A percentile compares a stretch with the other conserved stretches of the same genome.
Evolutionary conservation across 2,329 filamentous ascomycete species (phyloP).

Genomic region (Rutstroemia sp.): DNA sequence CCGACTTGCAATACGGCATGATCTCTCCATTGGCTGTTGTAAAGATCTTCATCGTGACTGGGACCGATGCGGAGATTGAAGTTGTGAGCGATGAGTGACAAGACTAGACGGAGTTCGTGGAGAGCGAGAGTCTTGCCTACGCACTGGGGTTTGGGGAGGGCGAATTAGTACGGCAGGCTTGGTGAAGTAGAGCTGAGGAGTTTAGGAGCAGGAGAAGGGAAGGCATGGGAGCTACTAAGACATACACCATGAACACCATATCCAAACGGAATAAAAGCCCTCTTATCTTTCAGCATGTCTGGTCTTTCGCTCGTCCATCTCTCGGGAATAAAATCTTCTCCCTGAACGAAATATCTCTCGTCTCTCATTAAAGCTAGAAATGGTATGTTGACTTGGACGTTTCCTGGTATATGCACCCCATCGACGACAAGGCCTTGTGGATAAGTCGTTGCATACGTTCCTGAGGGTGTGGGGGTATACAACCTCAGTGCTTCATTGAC

Average conservation of each 20-base stretch:
- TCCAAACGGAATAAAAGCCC: conserved; percentile 16
- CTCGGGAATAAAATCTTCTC: conserved; percentile 13
- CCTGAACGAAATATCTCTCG: conserved; percentile 13
- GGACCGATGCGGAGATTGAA: conserved; percentile 11
- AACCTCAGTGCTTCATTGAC: conserved; percentile 14
- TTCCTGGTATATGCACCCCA: conserved; percentile 9
- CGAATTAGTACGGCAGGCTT: not conserved
- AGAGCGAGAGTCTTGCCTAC: conserved; percentile 16
- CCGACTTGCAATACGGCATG: conserved; percentile 10
- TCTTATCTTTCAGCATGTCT: conserved; percentile 10
- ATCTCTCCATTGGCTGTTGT: conserved; percentile 11
- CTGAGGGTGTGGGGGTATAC: conserved; percentile 11
- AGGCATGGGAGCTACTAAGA: not conserved
- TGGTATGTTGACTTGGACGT: conserved; percentile 11
- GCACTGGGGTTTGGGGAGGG: not conserved
- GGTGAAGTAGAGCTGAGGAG: not conserved
- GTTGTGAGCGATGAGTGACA: conserved; percentile 9
- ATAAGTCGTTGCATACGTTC: conserved; percentile 9
- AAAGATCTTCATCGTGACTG: conserved; percentile 10
- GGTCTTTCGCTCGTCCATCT: conserved; percentile 12
- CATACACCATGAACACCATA: conserved; percentile 13
- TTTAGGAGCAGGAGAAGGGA: too few relatives aligned
- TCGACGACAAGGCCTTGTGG: conserved; percentile 9
- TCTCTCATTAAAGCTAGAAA: conserved; percentile 14
- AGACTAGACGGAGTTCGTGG: conserved; percentile 12